phyloP scores from a whole-genome alignment of 148 eudicot species.

The Amaranthus cruentus region DNA sequence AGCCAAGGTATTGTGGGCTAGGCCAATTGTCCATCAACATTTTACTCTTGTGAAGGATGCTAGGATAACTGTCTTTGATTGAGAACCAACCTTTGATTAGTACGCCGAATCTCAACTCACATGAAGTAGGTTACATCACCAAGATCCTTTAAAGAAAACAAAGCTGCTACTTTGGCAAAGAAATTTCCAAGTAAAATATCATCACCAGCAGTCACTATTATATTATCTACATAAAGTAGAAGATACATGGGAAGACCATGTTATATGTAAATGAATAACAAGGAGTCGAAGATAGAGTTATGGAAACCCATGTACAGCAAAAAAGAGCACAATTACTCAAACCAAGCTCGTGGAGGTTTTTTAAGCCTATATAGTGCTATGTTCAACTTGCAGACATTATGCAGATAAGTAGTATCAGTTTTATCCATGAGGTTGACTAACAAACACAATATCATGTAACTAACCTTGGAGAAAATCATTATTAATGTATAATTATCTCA shows the following conservation, averaged over 20 bases:
- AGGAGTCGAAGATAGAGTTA: background rate
- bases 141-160: background rate
- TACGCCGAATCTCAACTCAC: background rate
- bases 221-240: background rate
- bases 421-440: background rate
- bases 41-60: background rate
- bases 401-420: background rate
- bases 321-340: background rate
- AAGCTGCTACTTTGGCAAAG: no score
- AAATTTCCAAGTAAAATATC: background rate
- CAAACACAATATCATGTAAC: background rate
- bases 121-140: background rate
- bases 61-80: background rate
- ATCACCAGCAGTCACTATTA: background rate
- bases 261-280: background rate
- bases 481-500: background rate
- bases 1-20: background rate
- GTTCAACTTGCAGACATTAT: slow-evolving; percentile 1
- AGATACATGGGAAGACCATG: background rate
- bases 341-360: slow-evolving; percentile 9
- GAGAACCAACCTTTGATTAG: background rate
- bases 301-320: background rate
- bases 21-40: background rate
- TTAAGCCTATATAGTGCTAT: background rate
- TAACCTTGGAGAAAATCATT: slow-evolving; percentile 7